Percentiles rank a stretch among this genome's conserved stretches.
These are phyloP conservation scores for Rhynchospora pubera DNA, from an alignment of 176 grass and related monocot species.

Conservation along the genomic window DNA sequence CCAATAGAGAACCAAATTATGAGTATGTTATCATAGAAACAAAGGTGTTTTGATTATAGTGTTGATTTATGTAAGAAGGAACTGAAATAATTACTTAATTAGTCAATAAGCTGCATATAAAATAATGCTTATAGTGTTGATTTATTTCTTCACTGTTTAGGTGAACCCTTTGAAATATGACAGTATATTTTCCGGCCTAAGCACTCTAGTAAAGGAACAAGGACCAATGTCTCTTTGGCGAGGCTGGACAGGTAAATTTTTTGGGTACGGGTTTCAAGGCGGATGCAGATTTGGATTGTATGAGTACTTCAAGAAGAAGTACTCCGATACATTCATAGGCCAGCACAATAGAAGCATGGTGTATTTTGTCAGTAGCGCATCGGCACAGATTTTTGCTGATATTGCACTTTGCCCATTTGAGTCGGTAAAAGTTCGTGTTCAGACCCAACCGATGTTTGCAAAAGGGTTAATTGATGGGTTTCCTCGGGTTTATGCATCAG, in stretches of 20 bases:
- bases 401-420: conserved; percentile 83
- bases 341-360: conserved; percentile 50
- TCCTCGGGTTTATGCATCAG: conserved; percentile 72
- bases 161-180: conserved; percentile 85
- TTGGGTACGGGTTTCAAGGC: conserved; percentile 84
- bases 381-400: conserved; percentile 93
- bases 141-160: conserved; percentile 28
- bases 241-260: conserved; percentile 80
- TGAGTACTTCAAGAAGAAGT: conserved; percentile 93
- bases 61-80: not conserved
- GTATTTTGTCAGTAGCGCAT: conserved; percentile 85
- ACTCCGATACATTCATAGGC: conserved; percentile 53
- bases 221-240: conserved; percentile 84
- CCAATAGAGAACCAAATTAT: not conserved
- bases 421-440: conserved; percentile 91
- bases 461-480: conserved; percentile 90
- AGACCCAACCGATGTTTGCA: conserved; percentile 74
- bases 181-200: conserved; percentile 68
- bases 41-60: not conserved
- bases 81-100: conserved; percentile 14
- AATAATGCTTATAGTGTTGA: not conserved
- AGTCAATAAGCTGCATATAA: conserved; percentile 33
- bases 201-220: conserved; percentile 71
- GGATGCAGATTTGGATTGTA: conserved; percentile 89
- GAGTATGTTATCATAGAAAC: not conserved